A percentile compares a stretch with the other conserved stretches of the same genome.
phyloP scores from a whole-genome alignment of 352 stramenopile species.

The Globisporangium spinosum region DNA sequence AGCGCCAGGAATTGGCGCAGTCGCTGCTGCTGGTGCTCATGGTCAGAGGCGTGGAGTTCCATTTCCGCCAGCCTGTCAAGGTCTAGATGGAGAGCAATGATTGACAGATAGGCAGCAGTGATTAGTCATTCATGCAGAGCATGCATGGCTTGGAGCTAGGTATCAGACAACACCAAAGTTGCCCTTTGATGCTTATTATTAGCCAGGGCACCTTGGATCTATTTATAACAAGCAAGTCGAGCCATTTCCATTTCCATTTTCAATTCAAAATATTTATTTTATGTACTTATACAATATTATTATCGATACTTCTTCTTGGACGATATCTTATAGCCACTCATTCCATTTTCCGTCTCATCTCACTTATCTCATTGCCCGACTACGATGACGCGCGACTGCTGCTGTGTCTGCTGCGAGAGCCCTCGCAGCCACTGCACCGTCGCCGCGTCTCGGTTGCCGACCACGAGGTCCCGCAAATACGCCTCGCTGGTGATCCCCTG shows the following conservation, averaged over 20 bases:
- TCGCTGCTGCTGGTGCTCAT: constrained; percentile 32
- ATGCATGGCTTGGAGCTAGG: background rate
- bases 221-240: background rate
- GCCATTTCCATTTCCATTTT: background rate
- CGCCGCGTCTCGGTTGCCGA: background rate
- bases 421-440: background rate
- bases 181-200: background rate
- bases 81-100: background rate
- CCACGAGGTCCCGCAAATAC: background rate
- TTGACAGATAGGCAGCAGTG: background rate
- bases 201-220: background rate
- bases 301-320: background rate
- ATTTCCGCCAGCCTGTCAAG: constrained; percentile 7
- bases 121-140: background rate
- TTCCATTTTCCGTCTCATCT: background rate
- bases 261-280: background rate
- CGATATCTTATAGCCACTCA: background rate
- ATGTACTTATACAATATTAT: background rate
- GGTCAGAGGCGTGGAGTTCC: constrained; percentile 3
- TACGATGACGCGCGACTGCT: background rate
- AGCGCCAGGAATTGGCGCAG: constrained; percentile 47
- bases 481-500: background rate
- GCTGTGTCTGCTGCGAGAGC: background rate
- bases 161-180: background rate
- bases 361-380: background rate